Base-by-base conservation (phyloP, 257 asterid species). In the Scutellaria minor region DNA sequence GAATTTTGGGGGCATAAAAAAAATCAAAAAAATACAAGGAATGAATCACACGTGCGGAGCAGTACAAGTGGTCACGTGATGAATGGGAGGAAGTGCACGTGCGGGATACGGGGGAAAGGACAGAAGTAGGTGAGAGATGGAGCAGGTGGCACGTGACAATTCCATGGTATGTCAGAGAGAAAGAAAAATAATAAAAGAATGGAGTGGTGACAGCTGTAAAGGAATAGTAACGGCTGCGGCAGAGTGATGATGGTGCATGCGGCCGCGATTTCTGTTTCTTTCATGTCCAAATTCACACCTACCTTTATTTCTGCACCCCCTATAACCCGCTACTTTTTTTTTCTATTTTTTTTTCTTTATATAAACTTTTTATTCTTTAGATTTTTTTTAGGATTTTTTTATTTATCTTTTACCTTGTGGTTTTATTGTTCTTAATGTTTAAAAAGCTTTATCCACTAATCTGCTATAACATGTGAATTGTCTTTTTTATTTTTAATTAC, bases 121-220 rank as follows among this genome's bases (percentile, higher is more conserved):
- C 84, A 67, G 81, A 73, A 59, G 74, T 79, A 54, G 77, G 75
- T 82, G 77, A 48, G 54, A 35, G 42, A 54, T 55, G 57, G 71
- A 63, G 46, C 66, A 61, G 73, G 66, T 71, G 62, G 73, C 87
- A 82, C 78, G 86, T 84, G 87, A 79, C 62, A 55, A 70, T 48
- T 50, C 11, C n/a, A 74, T 24, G 48, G 46, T 37, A 15, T 74
- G 80, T 63, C 70, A 53, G 60, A 54, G 15, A 53, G 2, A 51
- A 24, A 51, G 62, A 5, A 9, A 57, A 46, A 58, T 11, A 45
- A n/a, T 41, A 18, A 50, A 24, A 4, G 7, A 20, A 2, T 2
- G 6, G 20, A 24, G 22, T 40, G 71, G 65, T 6, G n/a, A 73
- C 83, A 74, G 80, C 77, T 79, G 80, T 79, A 63, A 74, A 27